phyloP scores from a whole-genome alignment of 371 early-diverging fungal species.

The Mortierella sp. region DNA sequence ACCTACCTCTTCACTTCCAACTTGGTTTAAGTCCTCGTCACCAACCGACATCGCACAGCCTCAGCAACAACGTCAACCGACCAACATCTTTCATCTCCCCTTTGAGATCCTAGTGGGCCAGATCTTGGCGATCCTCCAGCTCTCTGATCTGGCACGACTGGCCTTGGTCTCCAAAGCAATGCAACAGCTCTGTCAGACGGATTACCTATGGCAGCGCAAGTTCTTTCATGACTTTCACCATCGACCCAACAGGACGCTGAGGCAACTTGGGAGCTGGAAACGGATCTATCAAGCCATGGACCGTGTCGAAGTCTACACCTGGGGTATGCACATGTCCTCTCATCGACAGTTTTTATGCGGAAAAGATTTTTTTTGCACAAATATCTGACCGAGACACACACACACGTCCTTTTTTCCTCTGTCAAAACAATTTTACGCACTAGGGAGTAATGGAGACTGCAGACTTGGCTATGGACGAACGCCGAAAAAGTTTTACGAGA shows the following conservation, averaged over 20 bases:
- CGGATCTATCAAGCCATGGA: slow-evolving; percentile 50
- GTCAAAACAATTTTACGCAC: too few relatives aligned
- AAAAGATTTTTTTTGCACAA: background rate
- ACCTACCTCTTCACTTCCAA: background rate
- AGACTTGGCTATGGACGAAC: slow-evolving; percentile 45
- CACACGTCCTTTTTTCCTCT: background rate
- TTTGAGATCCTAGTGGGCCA: slow-evolving; percentile 46
- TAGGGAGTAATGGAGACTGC: slow-evolving; percentile 40
- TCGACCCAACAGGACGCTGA: slow-evolving; percentile 22
- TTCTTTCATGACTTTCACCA: slow-evolving; percentile 37
- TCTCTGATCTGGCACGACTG: slow-evolving; percentile 21
- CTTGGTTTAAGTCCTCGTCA: background rate
- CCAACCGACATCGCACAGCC: background rate
- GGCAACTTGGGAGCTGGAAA: slow-evolving; percentile 37
- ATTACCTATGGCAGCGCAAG: slow-evolving; percentile 54
- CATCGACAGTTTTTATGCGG: background rate
- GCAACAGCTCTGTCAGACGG: slow-evolving; percentile 25
- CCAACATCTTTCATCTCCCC: slow-evolving; percentile 19
- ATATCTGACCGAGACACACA: background rate
- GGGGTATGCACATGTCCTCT: slow-evolving; percentile 28
- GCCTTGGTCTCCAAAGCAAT: slow-evolving; percentile 14
- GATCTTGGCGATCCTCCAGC: slow-evolving; percentile 25
- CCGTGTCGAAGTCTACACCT: slow-evolving; percentile 50
- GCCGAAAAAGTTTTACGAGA: slow-evolving; percentile 38
- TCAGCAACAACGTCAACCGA: background rate